Percentiles rank a stretch among this genome's conserved stretches.
Conservation (phyloP, 2,329 filamentous ascomycete species). For the Penicillium sp. region DNA sequence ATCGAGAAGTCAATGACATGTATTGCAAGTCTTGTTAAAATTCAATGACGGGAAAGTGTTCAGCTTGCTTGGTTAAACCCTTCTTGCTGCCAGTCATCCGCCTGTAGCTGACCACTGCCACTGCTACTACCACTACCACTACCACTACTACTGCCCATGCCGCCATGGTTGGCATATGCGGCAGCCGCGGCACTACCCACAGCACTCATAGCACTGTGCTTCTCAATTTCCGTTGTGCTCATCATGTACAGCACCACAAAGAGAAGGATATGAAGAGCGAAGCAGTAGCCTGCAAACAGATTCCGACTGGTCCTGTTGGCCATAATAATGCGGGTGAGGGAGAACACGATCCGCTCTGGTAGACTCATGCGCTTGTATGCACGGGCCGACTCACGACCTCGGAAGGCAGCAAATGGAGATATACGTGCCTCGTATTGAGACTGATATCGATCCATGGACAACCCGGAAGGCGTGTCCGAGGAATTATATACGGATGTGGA, state of each 20-base stretch:
- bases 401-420: conserved; percentile 92
- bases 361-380: conserved; percentile 92
- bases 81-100: conserved; percentile 65
- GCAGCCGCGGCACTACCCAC: conserved; percentile 43
- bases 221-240: conserved; percentile 66
- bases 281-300: conserved; percentile 87
- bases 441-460: conserved; percentile 79
- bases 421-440: conserved; percentile 94
- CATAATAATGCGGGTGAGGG: conserved; percentile 84
- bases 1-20: not conserved
- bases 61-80: conserved; percentile 45
- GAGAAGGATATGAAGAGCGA: conserved; percentile 83
- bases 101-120: conserved; percentile 33
- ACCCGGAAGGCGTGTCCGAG: conserved; percentile 61
- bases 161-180: conserved; percentile 24
- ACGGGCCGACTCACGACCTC: conserved; percentile 85
- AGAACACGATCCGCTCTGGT: conserved; percentile 86
- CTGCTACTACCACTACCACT: conserved; percentile 2
- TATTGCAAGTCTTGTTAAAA: not conserved
- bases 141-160: not conserved
- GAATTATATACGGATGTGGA: conserved; percentile 66
- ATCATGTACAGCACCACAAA: conserved; percentile 86
- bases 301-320: conserved; percentile 89
- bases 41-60: not conserved
- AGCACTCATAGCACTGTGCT: conserved; percentile 59